These are phyloP conservation scores for Mycena sp. DNA, from an alignment of 1,284 basidiomycete genomes.

Conservation along the genomic window DNA sequence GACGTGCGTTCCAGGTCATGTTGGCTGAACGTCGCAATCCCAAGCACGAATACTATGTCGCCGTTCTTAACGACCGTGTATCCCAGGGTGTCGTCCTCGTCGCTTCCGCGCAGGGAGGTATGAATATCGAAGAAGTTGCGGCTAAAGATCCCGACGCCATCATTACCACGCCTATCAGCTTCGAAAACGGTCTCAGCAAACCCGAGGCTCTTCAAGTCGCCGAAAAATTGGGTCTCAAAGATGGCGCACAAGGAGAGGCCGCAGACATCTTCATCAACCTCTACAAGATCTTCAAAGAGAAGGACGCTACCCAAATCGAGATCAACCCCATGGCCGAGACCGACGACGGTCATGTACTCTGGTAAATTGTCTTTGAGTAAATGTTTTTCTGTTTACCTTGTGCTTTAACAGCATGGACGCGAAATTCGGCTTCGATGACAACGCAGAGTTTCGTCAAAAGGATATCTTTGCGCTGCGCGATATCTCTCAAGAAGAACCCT, in stretches of 20 bases:
- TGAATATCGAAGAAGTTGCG: constrained; percentile 99
- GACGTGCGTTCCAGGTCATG: constrained; percentile 78
- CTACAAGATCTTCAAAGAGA: constrained; percentile 98
- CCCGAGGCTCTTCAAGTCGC: constrained; percentile 83
- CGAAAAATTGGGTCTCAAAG: constrained; percentile 91
- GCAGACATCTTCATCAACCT: constrained; percentile 95
- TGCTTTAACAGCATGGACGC: constrained; percentile 89
- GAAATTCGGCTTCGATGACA: constrained; percentile 99
- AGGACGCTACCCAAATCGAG: constrained; percentile 99
- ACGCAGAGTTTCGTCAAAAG: constrained; percentile 97
- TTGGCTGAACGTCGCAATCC: constrained; percentile 95
- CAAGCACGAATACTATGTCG: constrained; percentile 98
- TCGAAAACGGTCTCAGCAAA: constrained; percentile 84
- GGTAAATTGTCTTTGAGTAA: constrained; percentile 59
- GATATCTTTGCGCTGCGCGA: constrained; percentile 94
- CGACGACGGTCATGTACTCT: constrained; percentile 92
- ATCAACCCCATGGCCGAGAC: constrained; percentile 99
- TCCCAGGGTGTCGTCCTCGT: constrained; percentile 93
- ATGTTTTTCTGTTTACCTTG: constrained; percentile 10
- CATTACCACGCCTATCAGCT: constrained; percentile 95
- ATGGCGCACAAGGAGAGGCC: constrained; percentile 80
- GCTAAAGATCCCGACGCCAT: constrained; percentile 96
- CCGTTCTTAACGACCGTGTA: constrained; percentile 95
- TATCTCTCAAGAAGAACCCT: constrained; percentile 94
- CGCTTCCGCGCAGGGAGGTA: constrained; percentile 92